phyloP scores from a whole-genome alignment of 768 basidiomycete genomes.

The Kondoa malvinella region DNA sequence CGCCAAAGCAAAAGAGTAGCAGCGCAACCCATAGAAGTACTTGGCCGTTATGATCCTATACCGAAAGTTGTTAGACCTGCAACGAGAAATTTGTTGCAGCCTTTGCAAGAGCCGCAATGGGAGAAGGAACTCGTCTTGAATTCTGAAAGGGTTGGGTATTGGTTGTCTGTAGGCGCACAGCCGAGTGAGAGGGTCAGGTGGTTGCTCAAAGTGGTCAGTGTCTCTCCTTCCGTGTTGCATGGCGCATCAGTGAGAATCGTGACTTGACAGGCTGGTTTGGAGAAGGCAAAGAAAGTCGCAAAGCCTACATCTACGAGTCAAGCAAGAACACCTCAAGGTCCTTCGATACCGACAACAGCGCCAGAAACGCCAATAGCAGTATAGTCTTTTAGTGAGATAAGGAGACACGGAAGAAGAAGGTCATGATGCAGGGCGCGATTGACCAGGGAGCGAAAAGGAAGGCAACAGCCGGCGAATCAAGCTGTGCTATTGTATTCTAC shows the following conservation, averaged over 20 bases:
- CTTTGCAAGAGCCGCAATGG: background rate
- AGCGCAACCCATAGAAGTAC: constrained; percentile 1
- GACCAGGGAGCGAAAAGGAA: too few species aligned
- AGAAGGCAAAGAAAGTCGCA: background rate
- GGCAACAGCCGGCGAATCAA: too few species aligned
- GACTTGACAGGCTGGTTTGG: background rate
- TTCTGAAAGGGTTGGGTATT: background rate
- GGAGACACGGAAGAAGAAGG: too few species aligned
- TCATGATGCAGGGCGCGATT: too few species aligned
- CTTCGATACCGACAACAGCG: too few species aligned
- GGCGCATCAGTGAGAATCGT: too few species aligned
- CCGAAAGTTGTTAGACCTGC: background rate
- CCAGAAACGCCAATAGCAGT: too few species aligned
- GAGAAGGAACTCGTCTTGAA: background rate
- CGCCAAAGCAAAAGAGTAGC: background rate
- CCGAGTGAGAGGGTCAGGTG: background rate
- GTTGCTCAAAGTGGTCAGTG: constrained; percentile 2
- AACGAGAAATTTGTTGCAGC: background rate
- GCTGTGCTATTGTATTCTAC: too few species aligned
- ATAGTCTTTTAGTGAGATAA: too few species aligned
- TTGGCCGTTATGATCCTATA: constrained; percentile 3
- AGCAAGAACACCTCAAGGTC: background rate
- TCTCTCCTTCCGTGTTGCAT: background rate
- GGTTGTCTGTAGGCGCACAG: constrained; percentile 1
- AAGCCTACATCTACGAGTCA: background rate